Base-by-base conservation (phyloP, 495 filamentous ascomycete genomes). In the Hypoxylon subgilvum region DNA sequence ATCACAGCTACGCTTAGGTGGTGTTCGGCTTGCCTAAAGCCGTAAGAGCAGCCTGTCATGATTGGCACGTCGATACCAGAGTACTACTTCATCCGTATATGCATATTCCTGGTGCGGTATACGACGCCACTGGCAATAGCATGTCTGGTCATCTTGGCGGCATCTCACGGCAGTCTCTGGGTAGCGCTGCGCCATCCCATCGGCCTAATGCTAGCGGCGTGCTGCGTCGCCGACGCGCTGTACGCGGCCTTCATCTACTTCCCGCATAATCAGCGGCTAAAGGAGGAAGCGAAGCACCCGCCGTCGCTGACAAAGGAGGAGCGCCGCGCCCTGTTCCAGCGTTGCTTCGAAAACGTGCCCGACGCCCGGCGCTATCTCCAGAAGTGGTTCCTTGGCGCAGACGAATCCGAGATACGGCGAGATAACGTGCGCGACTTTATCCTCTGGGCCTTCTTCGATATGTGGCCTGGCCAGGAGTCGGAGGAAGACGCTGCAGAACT, bases 391-490 rank as follows among this genome's bases (percentile, higher is more conserved):
- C 77, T 84, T 12, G 80, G 78, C 22, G 83, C 84, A n/a, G 70
- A 77, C 27, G 30, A 69, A n/a, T 66, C 70, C 3, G 80, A 86
- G n/a, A 84, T 90, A 44, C 77, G 78, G 44, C 71, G 79, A 18
- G 87, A 88, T 30, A 88, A 89, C 61, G 68, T 89, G 41, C 82
- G 81, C 52, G 84, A 86, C 35, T 88, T 87, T 58, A 65, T 84
- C 35, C 67, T 78, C 21, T 88, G 86, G 86, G 85, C 82, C 3
- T 84, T 88, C 65, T 79, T 84, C 50, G 80, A 84, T 57, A 65
- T 67, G 27, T 57, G 41, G 51, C 65, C 50, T 58, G 72, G 58
- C 21, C 68, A 64, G 23, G 70, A 68, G 3, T 60, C 71, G 1
- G 53, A 50, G 4, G 69, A 66, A 10, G 47, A 65, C 1, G 72